phyloP scores from a whole-genome alignment of 495 filamentous ascomycete species.

The Glarea lozoyensis region DNA sequence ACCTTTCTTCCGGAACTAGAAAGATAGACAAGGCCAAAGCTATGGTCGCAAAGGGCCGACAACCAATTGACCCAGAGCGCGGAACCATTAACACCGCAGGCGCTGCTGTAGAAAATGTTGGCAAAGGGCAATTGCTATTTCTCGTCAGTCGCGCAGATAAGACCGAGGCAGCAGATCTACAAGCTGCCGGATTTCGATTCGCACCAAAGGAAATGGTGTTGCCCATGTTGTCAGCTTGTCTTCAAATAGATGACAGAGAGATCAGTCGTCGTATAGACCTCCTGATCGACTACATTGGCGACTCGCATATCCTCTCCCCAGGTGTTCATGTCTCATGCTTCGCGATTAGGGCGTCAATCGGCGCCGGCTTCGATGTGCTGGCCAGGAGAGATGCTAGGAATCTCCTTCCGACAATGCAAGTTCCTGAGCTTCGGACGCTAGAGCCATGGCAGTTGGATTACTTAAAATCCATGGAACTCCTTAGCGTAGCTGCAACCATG shows the following conservation, averaged over 20 bases:
- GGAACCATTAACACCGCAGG: too few species aligned
- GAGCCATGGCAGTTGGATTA: conserved; percentile 46
- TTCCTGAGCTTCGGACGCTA: conserved; percentile 49
- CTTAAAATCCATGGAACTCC: conserved; percentile 14
- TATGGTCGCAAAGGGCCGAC: too few species aligned
- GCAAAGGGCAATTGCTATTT: conserved; percentile 71
- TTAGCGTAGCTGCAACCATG: conserved; percentile 3
- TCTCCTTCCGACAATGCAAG: conserved; percentile 55
- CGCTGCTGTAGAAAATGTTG: conserved; percentile 28
- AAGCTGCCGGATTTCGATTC: conserved; percentile 68
- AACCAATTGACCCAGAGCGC: conserved; percentile 7
- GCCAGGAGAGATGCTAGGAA: conserved; percentile 55
- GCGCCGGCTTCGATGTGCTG: conserved; percentile 64
- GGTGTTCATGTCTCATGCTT: conserved; percentile 74
- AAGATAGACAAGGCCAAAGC: background rate
- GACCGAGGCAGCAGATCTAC: conserved; percentile 50
- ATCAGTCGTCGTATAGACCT: conserved; percentile 46
- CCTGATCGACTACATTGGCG: conserved; percentile 52
- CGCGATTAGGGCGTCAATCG: conserved; percentile 55
- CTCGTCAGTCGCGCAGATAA: conserved; percentile 59
- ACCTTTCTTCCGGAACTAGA: background rate
- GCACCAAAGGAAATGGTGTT: conserved; percentile 61
- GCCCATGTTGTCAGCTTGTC: conserved; percentile 52
- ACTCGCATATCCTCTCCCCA: conserved; percentile 42
- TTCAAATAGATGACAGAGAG: conserved; percentile 54